Conservation (phyloP, 2,329 filamentous ascomycete genomes). For the Aureobasidium leucospermi region DNA sequence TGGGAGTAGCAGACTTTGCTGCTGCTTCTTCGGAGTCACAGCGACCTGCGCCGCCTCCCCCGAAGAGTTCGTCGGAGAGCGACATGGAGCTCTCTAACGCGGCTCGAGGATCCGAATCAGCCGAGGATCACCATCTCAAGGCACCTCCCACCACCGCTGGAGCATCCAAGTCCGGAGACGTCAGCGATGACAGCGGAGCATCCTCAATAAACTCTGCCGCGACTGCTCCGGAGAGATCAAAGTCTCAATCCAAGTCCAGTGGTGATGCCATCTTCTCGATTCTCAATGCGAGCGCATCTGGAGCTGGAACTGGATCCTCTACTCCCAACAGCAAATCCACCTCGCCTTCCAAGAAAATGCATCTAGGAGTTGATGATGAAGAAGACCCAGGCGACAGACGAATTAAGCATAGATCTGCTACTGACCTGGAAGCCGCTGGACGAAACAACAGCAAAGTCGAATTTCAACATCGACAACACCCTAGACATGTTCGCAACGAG, state of each 20-base stretch:
- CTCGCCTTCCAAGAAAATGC: not conserved
- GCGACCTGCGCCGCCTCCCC: not conserved
- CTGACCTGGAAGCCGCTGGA: not conserved
- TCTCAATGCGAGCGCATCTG: not conserved
- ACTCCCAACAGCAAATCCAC: not conserved
- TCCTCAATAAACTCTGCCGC: constrained; percentile 5
- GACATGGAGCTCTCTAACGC: not conserved
- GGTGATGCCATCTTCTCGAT: not conserved
- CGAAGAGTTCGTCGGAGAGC: constrained; percentile 4
- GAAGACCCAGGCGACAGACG: constrained; percentile 1
- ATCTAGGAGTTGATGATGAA: not conserved
- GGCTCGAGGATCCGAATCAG: not conserved
- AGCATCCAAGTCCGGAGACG: not conserved
- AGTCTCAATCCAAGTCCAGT: not conserved
- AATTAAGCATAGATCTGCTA: constrained; percentile 8
- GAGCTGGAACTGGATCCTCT: not conserved
- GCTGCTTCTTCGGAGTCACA: not conserved
- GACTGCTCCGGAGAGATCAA: not conserved
- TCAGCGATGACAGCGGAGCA: not conserved
- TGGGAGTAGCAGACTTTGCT: constrained; percentile 6
- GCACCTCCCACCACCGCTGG: not conserved
- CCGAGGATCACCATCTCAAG: not conserved
- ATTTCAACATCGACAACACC: not conserved
- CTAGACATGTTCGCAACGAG: constrained; percentile 5
- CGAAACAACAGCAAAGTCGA: not conserved